phyloP scores from a whole-genome alignment of 2,329 filamentous ascomycete genomes.

The Verticillium albo-atrum region DNA sequence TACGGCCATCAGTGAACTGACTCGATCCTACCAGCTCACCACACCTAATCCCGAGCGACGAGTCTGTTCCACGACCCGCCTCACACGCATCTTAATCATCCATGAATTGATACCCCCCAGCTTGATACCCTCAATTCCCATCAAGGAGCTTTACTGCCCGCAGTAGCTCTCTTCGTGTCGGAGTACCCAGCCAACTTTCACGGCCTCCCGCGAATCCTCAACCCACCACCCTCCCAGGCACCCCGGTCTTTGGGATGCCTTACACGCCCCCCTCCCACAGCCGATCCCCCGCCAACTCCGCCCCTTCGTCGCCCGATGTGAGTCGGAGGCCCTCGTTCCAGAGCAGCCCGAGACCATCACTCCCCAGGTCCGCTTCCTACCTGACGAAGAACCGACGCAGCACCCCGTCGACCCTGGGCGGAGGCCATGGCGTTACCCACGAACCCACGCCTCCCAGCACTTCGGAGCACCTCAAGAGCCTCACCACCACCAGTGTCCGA shows the following conservation, averaged over 20 bases:
- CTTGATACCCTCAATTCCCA: not conserved
- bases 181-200: not conserved
- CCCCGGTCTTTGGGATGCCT: conserved; percentile 60
- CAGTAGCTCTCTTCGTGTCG: not conserved
- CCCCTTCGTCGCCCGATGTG: conserved; percentile 48
- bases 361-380: conserved; percentile 64
- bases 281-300: conserved; percentile 57
- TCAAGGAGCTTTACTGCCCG: conserved; percentile 1
- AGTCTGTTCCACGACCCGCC: conserved; percentile 1
- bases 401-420: conserved; percentile 34
- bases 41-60: not conserved
- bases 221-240: not conserved
- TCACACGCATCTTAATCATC: not conserved
- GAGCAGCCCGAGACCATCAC: conserved; percentile 41
- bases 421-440: conserved; percentile 22
- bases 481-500: conserved; percentile 58
- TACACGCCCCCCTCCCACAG: conserved; percentile 73
- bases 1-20: not conserved
- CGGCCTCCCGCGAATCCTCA: conserved; percentile 3
- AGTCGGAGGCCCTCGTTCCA: conserved; percentile 58
- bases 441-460: conserved; percentile 45
- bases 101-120: not conserved
- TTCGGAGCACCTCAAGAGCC: conserved; percentile 43
- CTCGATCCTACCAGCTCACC: conserved; percentile 1
- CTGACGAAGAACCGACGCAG: conserved; percentile 60